These are phyloP conservation scores for Parmelia sp. DNA, from an alignment of 495 filamentous ascomycete genomes.

Conservation along the genomic window DNA sequence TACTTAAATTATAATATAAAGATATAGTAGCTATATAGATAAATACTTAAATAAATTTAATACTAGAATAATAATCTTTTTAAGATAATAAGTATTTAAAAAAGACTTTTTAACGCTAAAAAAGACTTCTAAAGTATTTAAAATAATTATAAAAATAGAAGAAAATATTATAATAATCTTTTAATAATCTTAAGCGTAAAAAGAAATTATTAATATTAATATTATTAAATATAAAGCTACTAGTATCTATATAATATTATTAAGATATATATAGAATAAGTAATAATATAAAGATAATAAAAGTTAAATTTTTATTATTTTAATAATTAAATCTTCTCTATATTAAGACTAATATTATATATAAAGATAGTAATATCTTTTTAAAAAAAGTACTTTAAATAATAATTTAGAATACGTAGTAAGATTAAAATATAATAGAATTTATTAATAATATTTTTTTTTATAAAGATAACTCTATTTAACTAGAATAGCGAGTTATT, in stretches of 20 bases:
- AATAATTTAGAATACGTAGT: not conserved
- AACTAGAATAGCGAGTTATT: not conserved
- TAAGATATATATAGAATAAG: not conserved
- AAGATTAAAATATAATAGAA: not conserved
- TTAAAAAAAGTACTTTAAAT: not conserved
- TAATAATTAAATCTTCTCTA: not conserved
- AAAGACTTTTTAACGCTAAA: too few species aligned
- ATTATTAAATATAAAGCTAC: too few species aligned
- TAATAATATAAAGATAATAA: not conserved
- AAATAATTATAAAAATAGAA: too few species aligned
- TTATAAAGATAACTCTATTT: not conserved
- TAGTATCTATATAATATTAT: not conserved
- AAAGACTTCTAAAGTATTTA: too few species aligned
- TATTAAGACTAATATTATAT: not conserved
- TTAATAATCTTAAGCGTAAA: too few species aligned
- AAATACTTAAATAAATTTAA: too few species aligned
- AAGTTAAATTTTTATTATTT: not conserved
- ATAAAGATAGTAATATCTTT: not conserved
- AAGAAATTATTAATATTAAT: too few species aligned
- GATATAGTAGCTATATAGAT: too few species aligned
- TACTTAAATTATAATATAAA: too few species aligned
- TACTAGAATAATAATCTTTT: too few species aligned
- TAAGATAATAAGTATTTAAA: too few species aligned
- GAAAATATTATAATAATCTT: too few species aligned
- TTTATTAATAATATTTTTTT: not conserved